These are phyloP conservation scores for Candida manassasensis DNA, from an alignment of 805 yeast genomes.

Conservation along the genomic window DNA sequence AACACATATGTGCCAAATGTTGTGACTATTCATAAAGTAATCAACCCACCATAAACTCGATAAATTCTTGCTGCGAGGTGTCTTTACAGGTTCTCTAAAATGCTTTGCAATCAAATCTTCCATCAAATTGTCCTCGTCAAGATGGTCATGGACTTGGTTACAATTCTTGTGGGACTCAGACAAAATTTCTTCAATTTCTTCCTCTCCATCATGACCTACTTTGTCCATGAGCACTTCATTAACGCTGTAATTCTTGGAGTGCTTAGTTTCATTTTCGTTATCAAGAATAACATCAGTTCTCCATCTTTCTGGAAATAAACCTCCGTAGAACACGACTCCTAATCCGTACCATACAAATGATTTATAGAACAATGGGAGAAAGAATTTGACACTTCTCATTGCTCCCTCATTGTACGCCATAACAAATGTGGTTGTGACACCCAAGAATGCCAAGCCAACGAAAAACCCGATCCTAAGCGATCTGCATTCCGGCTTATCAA, in stretches of 20 bases:
- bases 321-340: conserved; percentile 86
- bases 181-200: conserved; percentile 30
- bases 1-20: conserved; percentile 91
- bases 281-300: conserved; percentile 59
- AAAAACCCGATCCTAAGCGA: conserved; percentile 77
- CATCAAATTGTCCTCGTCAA: conserved; percentile 18
- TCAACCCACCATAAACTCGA: conserved; percentile 81
- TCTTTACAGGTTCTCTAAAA: conserved; percentile 30
- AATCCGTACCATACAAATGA: conserved; percentile 69
- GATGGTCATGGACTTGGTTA: conserved; percentile 8
- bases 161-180: conserved; percentile 22
- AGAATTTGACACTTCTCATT: conserved; percentile 46
- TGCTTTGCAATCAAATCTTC: conserved; percentile 29
- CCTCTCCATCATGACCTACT: conserved; percentile 34
- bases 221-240: conserved; percentile 30
- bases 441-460: conserved; percentile 70
- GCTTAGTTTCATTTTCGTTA: conserved; percentile 33
- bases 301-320: conserved; percentile 85
- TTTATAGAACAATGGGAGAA: conserved; percentile 62
- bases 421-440: conserved; percentile 60
- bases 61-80: conserved; percentile 37
- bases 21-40: conserved; percentile 72
- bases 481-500: conserved; percentile 83
- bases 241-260: conserved; percentile 21
- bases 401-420: conserved; percentile 55